A percentile compares a stretch with the other conserved stretches of the same genome.
Conservation (phyloP, 1,284 basidiomycete species). For the Trichosporon asahii region DNA sequence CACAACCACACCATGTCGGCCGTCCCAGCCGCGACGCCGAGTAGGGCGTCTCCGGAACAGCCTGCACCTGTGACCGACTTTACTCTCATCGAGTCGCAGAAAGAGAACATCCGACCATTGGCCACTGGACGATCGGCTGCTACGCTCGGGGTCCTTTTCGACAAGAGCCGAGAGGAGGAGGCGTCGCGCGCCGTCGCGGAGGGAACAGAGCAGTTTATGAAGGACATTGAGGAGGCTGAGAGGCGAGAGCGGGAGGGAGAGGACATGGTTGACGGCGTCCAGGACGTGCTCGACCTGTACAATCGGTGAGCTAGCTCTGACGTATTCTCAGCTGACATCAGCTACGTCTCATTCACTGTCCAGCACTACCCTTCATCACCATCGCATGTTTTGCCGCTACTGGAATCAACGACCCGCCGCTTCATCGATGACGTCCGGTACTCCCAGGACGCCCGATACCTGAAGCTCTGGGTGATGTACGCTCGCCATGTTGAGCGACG, state of each 20-base stretch:
- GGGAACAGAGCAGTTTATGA: slow-evolving; percentile 50
- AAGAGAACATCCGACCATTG: slow-evolving; percentile 61
- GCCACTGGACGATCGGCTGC: slow-evolving; percentile 58
- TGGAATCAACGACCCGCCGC: slow-evolving; percentile 70
- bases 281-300: slow-evolving; percentile 54
- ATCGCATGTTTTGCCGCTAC: slow-evolving; percentile 65
- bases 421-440: slow-evolving; percentile 78
- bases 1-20: slow-evolving; percentile 14
- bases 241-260: slow-evolving; percentile 56
- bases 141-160: slow-evolving; percentile 55
- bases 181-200: slow-evolving; percentile 51
- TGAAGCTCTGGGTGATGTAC: slow-evolving; percentile 83
- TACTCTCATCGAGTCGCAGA: slow-evolving; percentile 56
- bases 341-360: slow-evolving; percentile 49
- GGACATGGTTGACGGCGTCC: slow-evolving; percentile 54
- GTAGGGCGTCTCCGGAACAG: slow-evolving; percentile 13
- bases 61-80: slow-evolving; percentile 51
- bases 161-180: slow-evolving; percentile 43
- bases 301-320: slow-evolving; percentile 42
- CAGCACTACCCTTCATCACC: slow-evolving; percentile 62
- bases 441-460: slow-evolving; percentile 79
- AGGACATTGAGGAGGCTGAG: slow-evolving; percentile 51
- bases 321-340: slow-evolving; percentile 18
- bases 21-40: slow-evolving; percentile 8
- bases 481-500: slow-evolving; percentile 61